phyloP scores from a whole-genome alignment of 1,284 basidiomycete genomes.

The Wallemia ichthyophaga region DNA sequence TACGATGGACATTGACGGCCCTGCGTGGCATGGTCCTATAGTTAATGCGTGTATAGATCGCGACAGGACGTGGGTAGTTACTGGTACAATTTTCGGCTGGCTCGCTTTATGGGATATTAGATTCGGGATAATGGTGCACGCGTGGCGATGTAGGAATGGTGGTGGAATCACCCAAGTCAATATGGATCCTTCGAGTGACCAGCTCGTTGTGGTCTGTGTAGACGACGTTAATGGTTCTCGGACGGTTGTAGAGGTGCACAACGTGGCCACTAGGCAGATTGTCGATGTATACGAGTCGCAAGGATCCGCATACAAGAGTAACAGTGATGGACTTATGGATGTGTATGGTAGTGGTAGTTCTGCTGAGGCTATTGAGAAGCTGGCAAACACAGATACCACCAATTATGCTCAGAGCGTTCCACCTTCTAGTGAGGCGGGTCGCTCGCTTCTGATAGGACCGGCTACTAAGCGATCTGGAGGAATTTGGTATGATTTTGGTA shows the following conservation, averaged over 20 bases:
- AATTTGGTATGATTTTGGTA: constrained; percentile 2
- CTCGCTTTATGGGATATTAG: constrained; percentile 77
- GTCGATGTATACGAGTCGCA: constrained; percentile 12
- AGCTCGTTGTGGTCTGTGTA: constrained; percentile 6
- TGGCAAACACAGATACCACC: neutral
- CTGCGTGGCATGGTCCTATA: constrained; percentile 56
- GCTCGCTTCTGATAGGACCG: neutral
- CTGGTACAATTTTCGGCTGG: constrained; percentile 55
- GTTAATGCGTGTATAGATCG: constrained; percentile 53
- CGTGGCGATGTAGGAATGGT: constrained; percentile 41
- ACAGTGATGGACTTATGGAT: too few relatives aligned
- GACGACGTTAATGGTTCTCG: constrained; percentile 3
- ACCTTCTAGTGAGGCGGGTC: neutral
- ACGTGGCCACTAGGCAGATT: constrained; percentile 16
- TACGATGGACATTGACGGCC: constrained; percentile 45
- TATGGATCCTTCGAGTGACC: constrained; percentile 1
- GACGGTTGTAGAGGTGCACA: constrained; percentile 10
- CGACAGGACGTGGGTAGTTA: constrained; percentile 54
- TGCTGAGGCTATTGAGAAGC: constrained; percentile 4
- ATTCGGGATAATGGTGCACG: constrained; percentile 62
- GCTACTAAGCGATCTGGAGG: neutral
- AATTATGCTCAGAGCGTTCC: neutral
- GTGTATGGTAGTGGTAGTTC: neutral
- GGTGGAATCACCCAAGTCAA: constrained; percentile 41
- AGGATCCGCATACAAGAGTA: neutral